Evolutionary conservation across 176 grass and related monocot species (phyloP), one percentile per base, ranked within the genome.

Genomic region (Cenchrus fungigraminus): DNA sequence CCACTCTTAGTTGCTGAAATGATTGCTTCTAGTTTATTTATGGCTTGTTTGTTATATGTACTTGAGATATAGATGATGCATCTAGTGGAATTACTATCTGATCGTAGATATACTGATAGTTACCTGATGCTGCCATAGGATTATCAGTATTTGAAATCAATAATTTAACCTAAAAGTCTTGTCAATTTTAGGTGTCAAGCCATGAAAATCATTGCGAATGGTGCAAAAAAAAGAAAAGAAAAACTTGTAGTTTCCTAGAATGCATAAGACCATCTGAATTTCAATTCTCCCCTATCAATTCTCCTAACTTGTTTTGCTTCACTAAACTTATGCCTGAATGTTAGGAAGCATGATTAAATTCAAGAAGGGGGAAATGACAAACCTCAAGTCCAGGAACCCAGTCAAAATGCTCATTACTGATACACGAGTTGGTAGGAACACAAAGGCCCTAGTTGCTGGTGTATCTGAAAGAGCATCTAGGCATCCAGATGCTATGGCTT

Each of bases 261-360:
- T 46, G 1, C 47, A 54, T 63, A 6, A 43, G 17, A 45, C 57
- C 22, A 47, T 70, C 22, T 42, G 37, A 68, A 67, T 11, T 12
- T 59, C 17, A 56, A 17, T 6, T 28, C 37, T 40, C 34, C 20
- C 12, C 4, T 80, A 44, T 45, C 29, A 44, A 20, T 73, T 57
- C 17, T 20, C 16, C 37, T 51, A 37, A 22, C 19, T 68, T 17
- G 11, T 72, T 67, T 43, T 84, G 54, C 20, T 44, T 73, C n/a
- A 61, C 72, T 73, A 13, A 64, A 49, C 5, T 73, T 42, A 29
- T 68, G 9, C 47, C 49, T 78, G 46, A 86, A 71, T 90, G 6
- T 47, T 82, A 98, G 91, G 93, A 12, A 93, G 83, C 64, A 93
- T 98, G 96, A 98, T 98, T 65, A 95, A 92, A 79, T 98, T 98